phyloP scores from a whole-genome alignment of 169 alveolate species.

The Plasmodium yoelii region DNA sequence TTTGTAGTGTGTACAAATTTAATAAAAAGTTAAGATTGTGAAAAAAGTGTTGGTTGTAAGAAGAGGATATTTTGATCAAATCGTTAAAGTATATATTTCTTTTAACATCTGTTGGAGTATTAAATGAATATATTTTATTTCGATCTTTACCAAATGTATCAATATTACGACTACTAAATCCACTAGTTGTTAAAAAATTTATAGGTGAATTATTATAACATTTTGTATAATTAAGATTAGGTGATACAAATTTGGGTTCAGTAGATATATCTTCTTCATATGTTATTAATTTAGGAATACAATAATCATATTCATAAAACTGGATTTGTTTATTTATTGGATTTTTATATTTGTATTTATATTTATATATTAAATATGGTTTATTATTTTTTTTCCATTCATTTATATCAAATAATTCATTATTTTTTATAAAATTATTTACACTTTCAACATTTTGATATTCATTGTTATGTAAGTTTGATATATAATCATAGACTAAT shows the following conservation, averaged over 20 bases:
- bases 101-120: slow-evolving; percentile 75
- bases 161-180: slow-evolving; percentile 67
- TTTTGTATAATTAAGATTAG: slow-evolving; percentile 50
- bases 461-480: slow-evolving; percentile 70
- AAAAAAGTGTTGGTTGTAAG: slow-evolving; percentile 64
- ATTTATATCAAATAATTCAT: slow-evolving; percentile 51
- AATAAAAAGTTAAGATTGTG: slow-evolving; percentile 51
- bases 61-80: slow-evolving; percentile 60
- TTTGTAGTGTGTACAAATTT: slow-evolving; percentile 72
- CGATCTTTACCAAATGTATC: slow-evolving; percentile 75
- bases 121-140: slow-evolving; percentile 71
- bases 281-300: slow-evolving; percentile 60
- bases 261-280: slow-evolving; percentile 77
- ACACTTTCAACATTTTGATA: slow-evolving; percentile 42
- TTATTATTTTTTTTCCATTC: slow-evolving; percentile 36
- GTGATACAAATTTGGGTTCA: slow-evolving; percentile 57
- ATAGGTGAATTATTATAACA: slow-evolving; percentile 67
- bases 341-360: slow-evolving; percentile 46
- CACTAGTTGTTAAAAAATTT: slow-evolving; percentile 62
- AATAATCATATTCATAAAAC: slow-evolving; percentile 40
- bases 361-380: slow-evolving; percentile 59
- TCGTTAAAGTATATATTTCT: slow-evolving; percentile 47
- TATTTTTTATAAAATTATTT: slow-evolving; percentile 67
- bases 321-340: slow-evolving; percentile 13
- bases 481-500: slow-evolving; percentile 57